These are phyloP conservation scores for Talaromyces adpressus DNA, from an alignment of 495 filamentous ascomycete species.

Conservation along the genomic window DNA sequence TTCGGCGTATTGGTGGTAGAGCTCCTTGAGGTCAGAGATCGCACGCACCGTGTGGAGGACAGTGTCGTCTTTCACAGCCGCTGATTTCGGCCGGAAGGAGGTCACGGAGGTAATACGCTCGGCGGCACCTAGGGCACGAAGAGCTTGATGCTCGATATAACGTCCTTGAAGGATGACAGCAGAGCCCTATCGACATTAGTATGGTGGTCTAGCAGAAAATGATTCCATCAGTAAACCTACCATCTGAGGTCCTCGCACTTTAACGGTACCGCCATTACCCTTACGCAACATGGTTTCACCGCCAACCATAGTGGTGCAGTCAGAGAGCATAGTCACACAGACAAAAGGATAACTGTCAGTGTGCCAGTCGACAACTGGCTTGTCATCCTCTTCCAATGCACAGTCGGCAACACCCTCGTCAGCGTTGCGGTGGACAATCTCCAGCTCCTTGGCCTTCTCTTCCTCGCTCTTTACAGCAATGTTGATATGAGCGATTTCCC, in stretches of 20 bases:
- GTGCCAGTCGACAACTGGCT: constrained; percentile 67
- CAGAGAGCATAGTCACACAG: constrained; percentile 69
- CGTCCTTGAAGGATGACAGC: constrained; percentile 64
- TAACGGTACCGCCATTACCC: constrained; percentile 54
- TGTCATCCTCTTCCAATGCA: constrained; percentile 53
- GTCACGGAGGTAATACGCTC: constrained; percentile 71
- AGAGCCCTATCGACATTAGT: constrained; percentile 43
- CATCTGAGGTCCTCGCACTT: constrained; percentile 62
- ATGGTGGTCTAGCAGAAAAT: not conserved
- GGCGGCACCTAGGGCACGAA: constrained; percentile 53
- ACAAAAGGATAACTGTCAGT: constrained; percentile 72
- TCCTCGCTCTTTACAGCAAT: constrained; percentile 52
- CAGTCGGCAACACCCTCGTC: constrained; percentile 45
- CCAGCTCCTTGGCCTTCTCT: constrained; percentile 43
- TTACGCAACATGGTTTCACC: constrained; percentile 64
- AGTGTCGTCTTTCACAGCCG: constrained; percentile 56
- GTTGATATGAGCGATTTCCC: constrained; percentile 70
- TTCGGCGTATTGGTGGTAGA: constrained; percentile 64
- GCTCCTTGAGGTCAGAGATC: constrained; percentile 56
- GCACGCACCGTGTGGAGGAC: constrained; percentile 59
- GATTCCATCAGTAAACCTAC: constrained; percentile 26
- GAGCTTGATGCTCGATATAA: constrained; percentile 65
- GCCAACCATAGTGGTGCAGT: constrained; percentile 62
- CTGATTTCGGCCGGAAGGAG: constrained; percentile 56
- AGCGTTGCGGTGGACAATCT: constrained; percentile 29